A percentile compares a stretch with the other conserved stretches of the same genome.
Conservation (phyloP, 148 eudicot species). For the Rhododendron mucronatum region DNA sequence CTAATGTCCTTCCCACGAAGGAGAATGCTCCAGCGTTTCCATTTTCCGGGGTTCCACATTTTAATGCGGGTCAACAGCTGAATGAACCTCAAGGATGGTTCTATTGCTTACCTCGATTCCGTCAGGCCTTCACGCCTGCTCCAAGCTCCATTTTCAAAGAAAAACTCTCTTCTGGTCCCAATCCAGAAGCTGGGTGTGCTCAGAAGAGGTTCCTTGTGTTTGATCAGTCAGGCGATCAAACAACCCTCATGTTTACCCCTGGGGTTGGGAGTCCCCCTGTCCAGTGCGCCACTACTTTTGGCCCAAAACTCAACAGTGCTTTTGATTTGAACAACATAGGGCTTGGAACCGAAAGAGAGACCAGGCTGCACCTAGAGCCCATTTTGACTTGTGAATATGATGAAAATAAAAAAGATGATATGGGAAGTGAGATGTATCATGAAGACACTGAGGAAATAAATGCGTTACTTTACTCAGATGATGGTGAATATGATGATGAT, state of each 20-base stretch:
- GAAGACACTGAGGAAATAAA: slow-evolving; percentile 88
- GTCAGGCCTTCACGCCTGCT: slow-evolving; percentile 34
- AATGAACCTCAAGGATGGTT: slow-evolving; percentile 51
- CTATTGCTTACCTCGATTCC: slow-evolving; percentile 39
- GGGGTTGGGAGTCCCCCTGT: slow-evolving; percentile 33
- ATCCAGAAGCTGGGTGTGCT: slow-evolving; percentile 17
- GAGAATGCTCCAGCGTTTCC: slow-evolving; percentile 24
- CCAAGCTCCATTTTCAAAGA: slow-evolving; percentile 15
- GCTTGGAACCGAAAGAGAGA: slow-evolving; percentile 14
- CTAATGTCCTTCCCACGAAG: slow-evolving; percentile 28
- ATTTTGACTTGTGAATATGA: slow-evolving; percentile 32
- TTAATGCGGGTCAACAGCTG: slow-evolving; percentile 29
- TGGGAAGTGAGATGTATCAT: slow-evolving; percentile 46
- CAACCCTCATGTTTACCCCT: slow-evolving; percentile 61
- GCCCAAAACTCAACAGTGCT: slow-evolving; percentile 23
- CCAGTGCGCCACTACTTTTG: slow-evolving; percentile 29
- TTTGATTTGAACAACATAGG: slow-evolving; percentile 19
- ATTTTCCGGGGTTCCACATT: slow-evolving; percentile 25
- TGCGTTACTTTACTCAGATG: slow-evolving; percentile 71
- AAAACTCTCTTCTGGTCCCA: slow-evolving; percentile 21
- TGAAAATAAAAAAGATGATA: slow-evolving; percentile 26
- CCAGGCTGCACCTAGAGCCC: slow-evolving; percentile 20
- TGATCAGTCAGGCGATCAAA: slow-evolving; percentile 80
- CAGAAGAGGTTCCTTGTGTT: slow-evolving; percentile 80
- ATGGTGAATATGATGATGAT: slow-evolving; percentile 39